Evolutionary conservation across 1,284 basidiomycete genomes (phyloP).

Genomic region (Heterobasidion parviporum): DNA sequence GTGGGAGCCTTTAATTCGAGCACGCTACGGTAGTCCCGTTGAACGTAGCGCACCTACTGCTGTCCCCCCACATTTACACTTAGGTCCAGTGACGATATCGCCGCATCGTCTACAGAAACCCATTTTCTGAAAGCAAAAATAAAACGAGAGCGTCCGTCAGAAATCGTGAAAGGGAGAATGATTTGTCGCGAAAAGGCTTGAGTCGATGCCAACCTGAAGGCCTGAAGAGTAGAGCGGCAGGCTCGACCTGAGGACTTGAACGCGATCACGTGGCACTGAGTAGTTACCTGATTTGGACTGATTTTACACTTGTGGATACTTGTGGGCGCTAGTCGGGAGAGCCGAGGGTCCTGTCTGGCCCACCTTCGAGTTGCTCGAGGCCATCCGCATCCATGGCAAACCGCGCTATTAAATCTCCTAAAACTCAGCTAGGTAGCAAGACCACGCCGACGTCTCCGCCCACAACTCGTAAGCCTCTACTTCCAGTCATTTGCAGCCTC

Average conservation of each 20-base stretch:
- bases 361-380: too few species aligned
- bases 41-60: constrained; percentile 49
- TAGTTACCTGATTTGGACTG: too few species aligned
- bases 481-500: too few species aligned
- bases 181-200: neutral
- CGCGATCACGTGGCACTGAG: too few species aligned
- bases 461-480: neutral
- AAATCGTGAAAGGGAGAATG: neutral
- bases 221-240: too few species aligned
- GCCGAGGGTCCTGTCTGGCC: too few species aligned
- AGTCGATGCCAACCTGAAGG: too few species aligned
- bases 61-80: constrained; percentile 71
- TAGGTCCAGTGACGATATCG: constrained; percentile 60
- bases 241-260: too few species aligned
- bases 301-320: too few species aligned
- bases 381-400: neutral
- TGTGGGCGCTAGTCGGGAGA: too few species aligned
- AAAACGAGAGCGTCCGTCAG: neutral
- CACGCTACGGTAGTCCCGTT: constrained; percentile 1
- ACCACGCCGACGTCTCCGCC: neutral
- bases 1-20: constrained; percentile 5
- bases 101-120: constrained; percentile 77
- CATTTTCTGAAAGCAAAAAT: constrained; percentile 30
- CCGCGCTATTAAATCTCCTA: neutral
- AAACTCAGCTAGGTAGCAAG: neutral